Evolutionary conservation across 148 eudicot species (phyloP).

Genomic region (Simmondsia chinensis): DNA sequence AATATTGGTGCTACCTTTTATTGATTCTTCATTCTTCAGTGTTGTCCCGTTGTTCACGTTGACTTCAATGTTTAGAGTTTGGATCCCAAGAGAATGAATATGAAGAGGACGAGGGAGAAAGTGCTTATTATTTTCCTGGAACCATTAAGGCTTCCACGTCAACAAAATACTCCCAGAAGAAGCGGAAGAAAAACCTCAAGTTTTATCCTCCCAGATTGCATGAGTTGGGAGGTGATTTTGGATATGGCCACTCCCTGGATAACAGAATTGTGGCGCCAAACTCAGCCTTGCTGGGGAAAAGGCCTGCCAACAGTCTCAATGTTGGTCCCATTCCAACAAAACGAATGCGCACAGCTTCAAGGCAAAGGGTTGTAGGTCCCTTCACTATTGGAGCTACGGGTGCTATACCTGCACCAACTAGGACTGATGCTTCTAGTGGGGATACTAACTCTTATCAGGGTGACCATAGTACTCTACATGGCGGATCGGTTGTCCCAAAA

Average conservation of each 20-base stretch:
- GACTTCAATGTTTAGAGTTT: constrained; percentile 20
- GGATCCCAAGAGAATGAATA: constrained; percentile 49
- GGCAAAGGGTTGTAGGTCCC: constrained; percentile 69
- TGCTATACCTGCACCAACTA: constrained; percentile 39
- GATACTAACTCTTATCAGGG: constrained; percentile 92
- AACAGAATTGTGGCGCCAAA: constrained; percentile 41
- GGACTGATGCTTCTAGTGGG: constrained; percentile 74
- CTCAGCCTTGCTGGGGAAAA: constrained; percentile 40
- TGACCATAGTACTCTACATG: constrained; percentile 57
- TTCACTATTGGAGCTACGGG: constrained; percentile 50
- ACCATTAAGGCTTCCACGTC: constrained; percentile 38
- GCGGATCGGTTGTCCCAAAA: constrained; percentile 44
- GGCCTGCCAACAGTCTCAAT: constrained; percentile 50
- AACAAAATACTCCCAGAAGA: constrained; percentile 45
- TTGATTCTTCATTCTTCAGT: constrained; percentile 3
- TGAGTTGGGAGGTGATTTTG: constrained; percentile 42
- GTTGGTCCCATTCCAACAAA: constrained; percentile 68
- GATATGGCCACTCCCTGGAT: constrained; percentile 40
- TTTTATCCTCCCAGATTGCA: constrained; percentile 33
- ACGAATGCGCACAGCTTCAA: constrained; percentile 80
- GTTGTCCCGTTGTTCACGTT: constrained; percentile 3
- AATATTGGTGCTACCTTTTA: constrained; percentile 4
- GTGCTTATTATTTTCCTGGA: constrained; percentile 34
- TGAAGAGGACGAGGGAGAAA: constrained; percentile 81
- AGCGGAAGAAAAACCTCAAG: constrained; percentile 42